A percentile compares a stretch with the other conserved stretches of the same genome.
Evolutionary conservation across 805 yeast species (phyloP).

Genomic region (Sugiyamaella floridensis): DNA sequence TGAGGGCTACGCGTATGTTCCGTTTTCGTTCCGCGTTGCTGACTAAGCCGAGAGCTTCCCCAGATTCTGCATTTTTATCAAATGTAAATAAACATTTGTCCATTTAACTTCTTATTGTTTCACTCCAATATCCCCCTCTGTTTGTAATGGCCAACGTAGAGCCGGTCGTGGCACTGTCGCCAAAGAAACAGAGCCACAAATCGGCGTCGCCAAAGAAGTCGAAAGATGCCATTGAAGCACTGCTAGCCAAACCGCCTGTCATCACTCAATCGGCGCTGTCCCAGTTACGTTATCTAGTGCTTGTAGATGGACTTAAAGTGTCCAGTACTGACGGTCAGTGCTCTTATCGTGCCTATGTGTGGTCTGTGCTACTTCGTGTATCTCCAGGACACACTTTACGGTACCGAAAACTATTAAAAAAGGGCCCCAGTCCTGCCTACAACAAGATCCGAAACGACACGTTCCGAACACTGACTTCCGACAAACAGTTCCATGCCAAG

Average conservation of each 20-base stretch:
- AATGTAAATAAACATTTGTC: neutral
- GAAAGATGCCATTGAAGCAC: conserved; percentile 46
- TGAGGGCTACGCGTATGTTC: conserved; percentile 85
- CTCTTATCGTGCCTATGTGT: conserved; percentile 66
- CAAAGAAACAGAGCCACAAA: neutral
- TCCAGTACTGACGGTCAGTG: conserved; percentile 37
- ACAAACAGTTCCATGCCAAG: conserved; percentile 50
- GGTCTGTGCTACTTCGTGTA: conserved; percentile 69
- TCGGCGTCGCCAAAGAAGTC: neutral
- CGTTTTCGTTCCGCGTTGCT: conserved; percentile 53
- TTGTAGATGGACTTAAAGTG: conserved; percentile 40
- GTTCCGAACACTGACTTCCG: conserved; percentile 76
- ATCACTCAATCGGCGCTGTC: conserved; percentile 44
- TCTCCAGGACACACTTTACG: conserved; percentile 49
- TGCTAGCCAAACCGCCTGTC: conserved; percentile 32
- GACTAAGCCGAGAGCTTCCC: neutral
- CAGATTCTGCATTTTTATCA: neutral
- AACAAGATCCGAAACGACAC: conserved; percentile 78
- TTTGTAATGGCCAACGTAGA: neutral
- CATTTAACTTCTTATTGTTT: neutral
- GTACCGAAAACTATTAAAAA: conserved; percentile 47
- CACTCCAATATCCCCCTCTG: too few species aligned
- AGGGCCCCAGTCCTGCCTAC: conserved; percentile 54
- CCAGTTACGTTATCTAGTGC: conserved; percentile 46
- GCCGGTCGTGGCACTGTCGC: neutral